Evolutionary conservation across 331 rosid genomes (phyloP).

Genomic region (Rhamnella rubrinervis): DNA sequence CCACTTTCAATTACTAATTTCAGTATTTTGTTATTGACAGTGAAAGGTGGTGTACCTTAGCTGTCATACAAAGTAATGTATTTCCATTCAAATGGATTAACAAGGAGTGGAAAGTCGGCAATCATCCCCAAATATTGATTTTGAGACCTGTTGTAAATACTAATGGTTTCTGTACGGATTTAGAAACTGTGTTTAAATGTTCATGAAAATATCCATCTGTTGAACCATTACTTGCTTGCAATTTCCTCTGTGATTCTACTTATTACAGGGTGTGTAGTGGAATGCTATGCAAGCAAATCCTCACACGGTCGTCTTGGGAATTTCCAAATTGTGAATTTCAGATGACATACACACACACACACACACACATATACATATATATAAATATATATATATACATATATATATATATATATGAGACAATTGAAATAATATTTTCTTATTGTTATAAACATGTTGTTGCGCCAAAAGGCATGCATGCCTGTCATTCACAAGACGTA

Average conservation of each 20-base stretch:
- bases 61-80: constrained; percentile 51
- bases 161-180: constrained; percentile 4
- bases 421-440: too few relatives aligned
- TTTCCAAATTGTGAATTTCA: too few relatives aligned
- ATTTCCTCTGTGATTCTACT: neutral
- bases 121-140: constrained; percentile 3
- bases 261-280: neutral
- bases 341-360: too few relatives aligned
- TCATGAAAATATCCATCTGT: neutral
- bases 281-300: too few relatives aligned
- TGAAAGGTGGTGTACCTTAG: constrained; percentile 35
- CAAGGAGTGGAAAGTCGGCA: constrained; percentile 48
- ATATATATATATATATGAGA: too few relatives aligned
- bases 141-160: neutral
- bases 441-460: too few relatives aligned
- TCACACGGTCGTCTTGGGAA: too few relatives aligned
- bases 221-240: neutral
- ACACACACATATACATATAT: too few relatives aligned
- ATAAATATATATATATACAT: too few relatives aligned
- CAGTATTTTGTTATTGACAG: neutral
- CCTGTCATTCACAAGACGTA: too few relatives aligned
- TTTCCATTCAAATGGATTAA: constrained; percentile 51
- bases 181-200: neutral
- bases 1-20: neutral
- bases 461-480: too few relatives aligned